Conservation (phyloP, 805 yeast genomes). For the Kregervanrija fluxuum region DNA sequence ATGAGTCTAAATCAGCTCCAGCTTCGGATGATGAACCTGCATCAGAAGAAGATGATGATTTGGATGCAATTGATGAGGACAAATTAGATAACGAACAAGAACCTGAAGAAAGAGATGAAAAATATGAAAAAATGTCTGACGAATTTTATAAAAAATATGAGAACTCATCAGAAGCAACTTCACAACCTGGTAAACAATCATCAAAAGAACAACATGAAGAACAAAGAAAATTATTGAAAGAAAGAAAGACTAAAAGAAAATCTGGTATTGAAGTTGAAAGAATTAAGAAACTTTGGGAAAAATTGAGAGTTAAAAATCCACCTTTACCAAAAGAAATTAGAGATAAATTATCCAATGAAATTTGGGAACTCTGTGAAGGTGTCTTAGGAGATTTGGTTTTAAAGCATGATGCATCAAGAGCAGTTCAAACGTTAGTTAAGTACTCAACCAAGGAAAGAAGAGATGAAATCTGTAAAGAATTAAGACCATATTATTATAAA, state of each 20-base stretch:
- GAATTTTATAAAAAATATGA: conserved; percentile 18
- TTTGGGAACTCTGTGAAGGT: conserved; percentile 77
- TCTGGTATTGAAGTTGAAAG: conserved; percentile 81
- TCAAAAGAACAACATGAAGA: conserved; percentile 72
- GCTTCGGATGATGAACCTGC: conserved; percentile 9
- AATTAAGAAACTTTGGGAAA: conserved; percentile 88
- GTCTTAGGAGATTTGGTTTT: conserved; percentile 76
- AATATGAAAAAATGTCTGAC: conserved; percentile 24
- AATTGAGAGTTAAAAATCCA: conserved; percentile 76
- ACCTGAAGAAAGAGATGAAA: conserved; percentile 22
- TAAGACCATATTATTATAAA: conserved; percentile 70
- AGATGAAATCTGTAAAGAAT: conserved; percentile 54
- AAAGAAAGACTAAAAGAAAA: conserved; percentile 80
- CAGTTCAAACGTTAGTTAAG: conserved; percentile 88
- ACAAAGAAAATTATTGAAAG: conserved; percentile 69
- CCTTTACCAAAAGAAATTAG: conserved; percentile 71
- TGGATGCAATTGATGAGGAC: conserved; percentile 19
- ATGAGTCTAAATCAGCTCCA: conserved; percentile 7
- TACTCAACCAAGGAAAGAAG: conserved; percentile 77
- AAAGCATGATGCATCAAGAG: conserved; percentile 95
- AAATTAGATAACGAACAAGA: conserved; percentile 23
- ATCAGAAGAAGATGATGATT: conserved; percentile 25
- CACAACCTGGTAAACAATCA: conserved; percentile 33
- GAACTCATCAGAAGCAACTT: conserved; percentile 16
- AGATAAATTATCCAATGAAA: conserved; percentile 71